Percentiles rank a stretch among this genome's conserved stretches.
Conservation (phyloP, 176 grass and related monocot genomes). For the Triticum timopheevii region DNA sequence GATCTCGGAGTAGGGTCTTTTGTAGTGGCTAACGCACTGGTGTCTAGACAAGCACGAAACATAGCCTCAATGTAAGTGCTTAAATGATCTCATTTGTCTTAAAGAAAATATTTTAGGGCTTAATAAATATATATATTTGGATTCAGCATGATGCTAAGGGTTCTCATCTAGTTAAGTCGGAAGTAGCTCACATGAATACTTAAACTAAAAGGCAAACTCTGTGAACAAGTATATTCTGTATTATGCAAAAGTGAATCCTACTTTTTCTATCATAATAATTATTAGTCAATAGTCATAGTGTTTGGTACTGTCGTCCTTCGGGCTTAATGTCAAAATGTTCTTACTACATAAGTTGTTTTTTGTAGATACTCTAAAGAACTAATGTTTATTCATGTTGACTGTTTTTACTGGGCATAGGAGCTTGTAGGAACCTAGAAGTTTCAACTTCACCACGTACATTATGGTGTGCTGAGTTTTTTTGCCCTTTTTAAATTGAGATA, state of each 20-base stretch:
- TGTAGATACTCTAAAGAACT: constrained; percentile 1
- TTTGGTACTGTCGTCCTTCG: not conserved
- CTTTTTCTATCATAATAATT: not conserved
- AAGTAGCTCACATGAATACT: not conserved
- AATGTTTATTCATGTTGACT: not conserved
- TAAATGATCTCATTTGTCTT: constrained; percentile 2
- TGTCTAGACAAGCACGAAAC: constrained; percentile 80
- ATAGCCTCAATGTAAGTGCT: constrained; percentile 56
- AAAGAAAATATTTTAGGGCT: constrained; percentile 10
- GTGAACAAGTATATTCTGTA: not conserved
- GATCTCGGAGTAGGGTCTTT: constrained; percentile 97
- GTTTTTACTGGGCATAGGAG: not conserved
- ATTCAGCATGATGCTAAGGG: not conserved
- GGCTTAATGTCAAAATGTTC: not conserved
- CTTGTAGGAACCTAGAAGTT: not conserved
- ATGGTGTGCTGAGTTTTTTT: not conserved
- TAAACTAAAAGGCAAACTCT: constrained; percentile 10
- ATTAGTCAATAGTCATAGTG: not conserved
- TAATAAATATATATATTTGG: not conserved
- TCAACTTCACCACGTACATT: not conserved
- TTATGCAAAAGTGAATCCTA: not conserved
- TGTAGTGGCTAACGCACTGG: constrained; percentile 87
- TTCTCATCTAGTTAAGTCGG: not conserved
- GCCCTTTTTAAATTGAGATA: not conserved
- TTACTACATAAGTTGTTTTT: not conserved